These are phyloP conservation scores for Austroboletus eburneus DNA, from an alignment of 768 basidiomycete genomes.

Conservation along the genomic window DNA sequence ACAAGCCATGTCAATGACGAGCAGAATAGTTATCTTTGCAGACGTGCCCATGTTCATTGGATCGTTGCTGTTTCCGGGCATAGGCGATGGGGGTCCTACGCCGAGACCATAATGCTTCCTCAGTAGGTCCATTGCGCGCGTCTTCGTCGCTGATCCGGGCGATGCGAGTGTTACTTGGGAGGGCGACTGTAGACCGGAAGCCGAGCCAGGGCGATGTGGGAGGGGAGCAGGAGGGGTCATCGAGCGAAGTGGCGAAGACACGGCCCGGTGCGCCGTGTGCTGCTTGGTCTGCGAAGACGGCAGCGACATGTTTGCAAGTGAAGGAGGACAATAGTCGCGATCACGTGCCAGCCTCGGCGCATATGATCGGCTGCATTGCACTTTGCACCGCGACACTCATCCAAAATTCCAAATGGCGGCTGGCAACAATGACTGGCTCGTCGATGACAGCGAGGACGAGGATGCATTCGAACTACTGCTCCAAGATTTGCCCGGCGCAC, in stretches of 20 bases:
- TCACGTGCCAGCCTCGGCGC: too few species aligned
- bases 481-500: not conserved
- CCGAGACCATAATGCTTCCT: slow-evolving; percentile 87
- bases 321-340: slow-evolving; percentile 7
- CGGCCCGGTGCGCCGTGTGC: slow-evolving; percentile 31
- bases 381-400: too few species aligned
- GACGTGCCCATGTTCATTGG: slow-evolving; percentile 77
- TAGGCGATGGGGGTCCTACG: slow-evolving; percentile 63
- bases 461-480: slow-evolving; percentile 2
- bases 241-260: slow-evolving; percentile 45
- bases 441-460: slow-evolving; percentile 48
- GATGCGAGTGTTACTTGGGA: slow-evolving; percentile 25
- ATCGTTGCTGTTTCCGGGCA: slow-evolving; percentile 55
- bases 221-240: slow-evolving; percentile 31
- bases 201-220: slow-evolving; percentile 10
- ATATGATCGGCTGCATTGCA: too few species aligned
- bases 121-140: slow-evolving; percentile 69
- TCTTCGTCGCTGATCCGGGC: slow-evolving; percentile 37
- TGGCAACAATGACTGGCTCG: slow-evolving; percentile 36
- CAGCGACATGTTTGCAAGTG: too few species aligned
- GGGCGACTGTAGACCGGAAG: slow-evolving; percentile 15
- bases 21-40: not conserved
- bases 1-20: slow-evolving; percentile 1
- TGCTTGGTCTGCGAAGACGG: slow-evolving; percentile 15
- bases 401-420: slow-evolving; percentile 7